These are phyloP conservation scores for Trichoderma sp. DNA, from an alignment of 2,329 filamentous ascomycete genomes.

Conservation along the genomic window DNA sequence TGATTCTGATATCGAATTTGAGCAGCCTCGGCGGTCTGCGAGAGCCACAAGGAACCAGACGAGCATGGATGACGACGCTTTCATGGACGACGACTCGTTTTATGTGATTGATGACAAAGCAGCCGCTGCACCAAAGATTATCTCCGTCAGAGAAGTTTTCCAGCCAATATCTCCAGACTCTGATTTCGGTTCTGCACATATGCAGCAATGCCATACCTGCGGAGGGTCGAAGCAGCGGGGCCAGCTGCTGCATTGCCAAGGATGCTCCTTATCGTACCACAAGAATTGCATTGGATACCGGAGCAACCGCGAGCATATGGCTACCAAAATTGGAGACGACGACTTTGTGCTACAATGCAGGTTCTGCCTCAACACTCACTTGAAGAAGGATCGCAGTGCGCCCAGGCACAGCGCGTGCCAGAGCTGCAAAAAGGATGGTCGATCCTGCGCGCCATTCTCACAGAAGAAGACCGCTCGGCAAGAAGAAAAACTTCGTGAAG, in stretches of 20 bases:
- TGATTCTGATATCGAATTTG: slow-evolving; percentile 56
- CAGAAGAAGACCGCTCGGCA: slow-evolving; percentile 71
- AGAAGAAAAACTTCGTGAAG: slow-evolving; percentile 78
- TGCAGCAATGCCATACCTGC: slow-evolving; percentile 72
- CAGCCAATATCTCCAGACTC: slow-evolving; percentile 60
- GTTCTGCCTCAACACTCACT: slow-evolving; percentile 71
- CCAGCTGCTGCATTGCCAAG: slow-evolving; percentile 82
- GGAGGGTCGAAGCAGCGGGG: slow-evolving; percentile 52
- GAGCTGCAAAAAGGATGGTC: slow-evolving; percentile 64
- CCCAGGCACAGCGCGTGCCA: slow-evolving; percentile 74
- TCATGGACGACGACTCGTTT: slow-evolving; percentile 61
- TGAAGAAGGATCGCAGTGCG: slow-evolving; percentile 67
- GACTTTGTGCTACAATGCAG: slow-evolving; percentile 88
- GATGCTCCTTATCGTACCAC: slow-evolving; percentile 83
- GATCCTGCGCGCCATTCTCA: slow-evolving; percentile 74
- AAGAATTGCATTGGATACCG: slow-evolving; percentile 78
- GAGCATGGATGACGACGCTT: slow-evolving; percentile 54
- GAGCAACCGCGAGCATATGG: slow-evolving; percentile 76
- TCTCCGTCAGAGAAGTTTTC: slow-evolving; percentile 75
- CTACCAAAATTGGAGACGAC: slow-evolving; percentile 77
- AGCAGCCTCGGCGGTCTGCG: slow-evolving; percentile 51
- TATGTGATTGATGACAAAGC: slow-evolving; percentile 52
- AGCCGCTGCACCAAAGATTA: slow-evolving; percentile 52
- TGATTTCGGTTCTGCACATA: slow-evolving; percentile 71
- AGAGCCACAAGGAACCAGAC: slow-evolving; percentile 48